Evolutionary conservation across 2,329 filamentous ascomycete species (phyloP).

Genomic region (Aureobasidium sp.): DNA sequence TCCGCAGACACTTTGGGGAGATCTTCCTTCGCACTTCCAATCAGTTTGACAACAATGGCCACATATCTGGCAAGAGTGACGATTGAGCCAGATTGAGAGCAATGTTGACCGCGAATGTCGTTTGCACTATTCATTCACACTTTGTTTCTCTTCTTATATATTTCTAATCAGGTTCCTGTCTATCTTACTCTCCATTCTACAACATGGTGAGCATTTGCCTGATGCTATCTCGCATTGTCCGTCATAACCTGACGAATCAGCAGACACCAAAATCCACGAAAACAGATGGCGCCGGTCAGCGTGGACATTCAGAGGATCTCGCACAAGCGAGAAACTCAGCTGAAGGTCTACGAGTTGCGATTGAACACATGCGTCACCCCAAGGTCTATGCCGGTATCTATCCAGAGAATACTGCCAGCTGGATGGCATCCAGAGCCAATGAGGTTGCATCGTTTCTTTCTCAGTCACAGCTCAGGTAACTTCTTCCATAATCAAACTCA

Average conservation of each 20-base stretch:
- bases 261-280: background rate
- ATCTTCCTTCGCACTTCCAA: too few species aligned
- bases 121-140: background rate
- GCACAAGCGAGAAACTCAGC: background rate
- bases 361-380: background rate
- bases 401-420: background rate
- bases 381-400: background rate
- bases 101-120: background rate
- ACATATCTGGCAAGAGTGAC: background rate
- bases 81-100: background rate
- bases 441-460: background rate
- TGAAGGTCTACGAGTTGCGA: background rate
- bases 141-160: background rate
- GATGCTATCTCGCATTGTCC: background rate
- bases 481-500: background rate
- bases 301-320: background rate
- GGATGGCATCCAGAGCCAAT: background rate
- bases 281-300: background rate
- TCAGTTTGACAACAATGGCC: too few species aligned
- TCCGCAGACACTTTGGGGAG: too few species aligned
- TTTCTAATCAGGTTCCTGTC: background rate
- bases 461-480: background rate
- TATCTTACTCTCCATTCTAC: background rate
- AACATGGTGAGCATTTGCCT: background rate
- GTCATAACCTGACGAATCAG: background rate